Conservation (phyloP, 352 stramenopile species). For the Globisporangium splendens region DNA sequence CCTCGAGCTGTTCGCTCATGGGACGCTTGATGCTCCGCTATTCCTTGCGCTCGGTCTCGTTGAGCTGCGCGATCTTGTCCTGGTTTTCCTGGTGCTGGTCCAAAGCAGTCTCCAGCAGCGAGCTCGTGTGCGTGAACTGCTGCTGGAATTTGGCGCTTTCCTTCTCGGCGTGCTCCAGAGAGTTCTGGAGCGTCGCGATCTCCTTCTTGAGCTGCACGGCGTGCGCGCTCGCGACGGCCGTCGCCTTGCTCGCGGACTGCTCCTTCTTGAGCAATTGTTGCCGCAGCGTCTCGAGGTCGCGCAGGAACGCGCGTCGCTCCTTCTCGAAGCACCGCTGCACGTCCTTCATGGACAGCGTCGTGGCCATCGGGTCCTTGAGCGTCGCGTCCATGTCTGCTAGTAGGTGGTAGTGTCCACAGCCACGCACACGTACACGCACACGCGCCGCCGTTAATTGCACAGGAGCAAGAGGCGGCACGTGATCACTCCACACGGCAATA, state of each 20-base stretch:
- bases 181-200: slow-evolving; percentile 50
- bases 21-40: slow-evolving; percentile 50
- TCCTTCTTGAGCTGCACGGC: slow-evolving; percentile 77
- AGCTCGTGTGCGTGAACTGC: slow-evolving; percentile 67
- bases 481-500: too few species aligned
- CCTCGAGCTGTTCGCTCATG: slow-evolving; percentile 55
- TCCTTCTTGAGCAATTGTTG: slow-evolving; percentile 81
- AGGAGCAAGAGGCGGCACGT: too few species aligned
- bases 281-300: slow-evolving; percentile 67
- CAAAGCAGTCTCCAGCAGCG: slow-evolving; percentile 64
- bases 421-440: background rate
- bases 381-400: slow-evolving; percentile 11
- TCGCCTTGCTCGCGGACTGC: slow-evolving; percentile 37
- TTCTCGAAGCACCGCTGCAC: slow-evolving; percentile 77
- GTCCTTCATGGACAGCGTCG: slow-evolving; percentile 65
- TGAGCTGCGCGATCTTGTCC: slow-evolving; percentile 38
- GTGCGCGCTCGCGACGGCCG: slow-evolving; percentile 54
- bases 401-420: background rate
- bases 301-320: slow-evolving; percentile 64
- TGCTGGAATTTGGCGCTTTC: slow-evolving; percentile 41
- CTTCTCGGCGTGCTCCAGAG: slow-evolving; percentile 37
- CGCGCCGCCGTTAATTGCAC: too few species aligned
- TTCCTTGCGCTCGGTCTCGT: slow-evolving; percentile 63
- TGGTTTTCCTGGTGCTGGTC: slow-evolving; percentile 76
- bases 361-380: slow-evolving; percentile 9